Evolutionary conservation across 176 grass and related monocot species (phyloP).

Genomic region (Rhynchospora breviuscula): DNA sequence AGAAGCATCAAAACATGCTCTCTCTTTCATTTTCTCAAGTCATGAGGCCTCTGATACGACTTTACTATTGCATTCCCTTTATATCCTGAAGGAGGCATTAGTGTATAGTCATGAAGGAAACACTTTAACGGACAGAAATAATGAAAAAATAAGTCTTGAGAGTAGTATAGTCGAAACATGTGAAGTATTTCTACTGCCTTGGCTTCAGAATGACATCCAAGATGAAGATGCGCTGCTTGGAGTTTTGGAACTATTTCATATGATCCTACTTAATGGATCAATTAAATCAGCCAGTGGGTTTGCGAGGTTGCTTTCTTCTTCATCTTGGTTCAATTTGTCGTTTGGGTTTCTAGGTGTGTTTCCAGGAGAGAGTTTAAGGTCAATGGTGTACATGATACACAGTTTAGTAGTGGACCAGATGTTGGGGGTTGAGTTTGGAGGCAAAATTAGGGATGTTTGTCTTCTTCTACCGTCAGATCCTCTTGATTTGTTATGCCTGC

Average conservation of each 20-base stretch:
- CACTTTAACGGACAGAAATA: conserved; percentile 20
- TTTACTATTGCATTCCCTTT: conserved; percentile 55
- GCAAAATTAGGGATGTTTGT: conserved; percentile 75
- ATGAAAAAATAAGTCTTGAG: conserved; percentile 45
- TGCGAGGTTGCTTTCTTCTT: conserved; percentile 51
- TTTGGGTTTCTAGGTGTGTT: conserved; percentile 86
- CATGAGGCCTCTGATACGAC: conserved; percentile 29
- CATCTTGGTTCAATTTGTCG: conserved; percentile 84
- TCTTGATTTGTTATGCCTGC: conserved; percentile 67
- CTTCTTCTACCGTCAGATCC: conserved; percentile 70
- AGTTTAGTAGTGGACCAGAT: conserved; percentile 62
- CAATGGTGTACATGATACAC: conserved; percentile 60
- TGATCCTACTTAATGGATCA: conserved; percentile 62
- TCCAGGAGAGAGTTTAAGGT: conserved; percentile 68
- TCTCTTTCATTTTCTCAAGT: conserved; percentile 44
- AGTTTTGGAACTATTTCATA: conserved; percentile 78
- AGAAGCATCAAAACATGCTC: conserved; percentile 65
- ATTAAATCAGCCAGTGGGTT: conserved; percentile 37
- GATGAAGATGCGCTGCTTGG: conserved; percentile 58
- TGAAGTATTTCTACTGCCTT: conserved; percentile 61
- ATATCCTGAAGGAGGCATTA: conserved; percentile 71
- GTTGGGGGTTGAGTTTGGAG: conserved; percentile 56
- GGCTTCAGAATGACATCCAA: conserved; percentile 52
- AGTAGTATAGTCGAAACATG: conserved; percentile 60
- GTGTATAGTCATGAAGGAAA: conserved; percentile 47